Base-by-base conservation (phyloP, 2,329 filamentous ascomycete genomes). In the Beauveria sp. region DNA sequence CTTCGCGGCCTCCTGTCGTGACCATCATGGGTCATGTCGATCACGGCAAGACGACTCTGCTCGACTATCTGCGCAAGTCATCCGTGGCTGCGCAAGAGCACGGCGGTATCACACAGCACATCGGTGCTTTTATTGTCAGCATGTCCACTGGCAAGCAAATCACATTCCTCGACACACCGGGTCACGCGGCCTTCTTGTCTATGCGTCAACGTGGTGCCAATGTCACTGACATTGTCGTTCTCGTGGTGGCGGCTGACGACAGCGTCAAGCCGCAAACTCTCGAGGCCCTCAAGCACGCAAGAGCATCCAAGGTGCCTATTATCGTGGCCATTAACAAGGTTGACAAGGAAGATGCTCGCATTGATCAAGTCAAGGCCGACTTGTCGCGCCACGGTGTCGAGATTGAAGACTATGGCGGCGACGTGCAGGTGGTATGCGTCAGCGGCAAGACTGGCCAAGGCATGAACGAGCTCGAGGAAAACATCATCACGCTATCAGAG, bases 21-120 rank as follows among this genome's bases (percentile, higher is more conserved):
- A 98, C 96, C 0, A 99, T 99, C 70, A 99, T 99, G 96, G 95
- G 95, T 2, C 95, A 99, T 66, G 95, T 99, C 68, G 96, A 99
- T 72, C 95, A 99, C 73, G 95, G 95, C 59, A 99, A 99, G 78
- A 99, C 95, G 0, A 99, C 96, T 0, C 86, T 99, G 47, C 80
- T 99, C 10, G 95, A 99, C 72, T 98, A 88, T 76, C 79, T 99
- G 50, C 89, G 95, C 43, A 96, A 96, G 68, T 95, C 93, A 1
- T 97, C 92, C 7, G 86, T 99, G 49, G 96, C 88, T 47, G 91
- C 91, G 6, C 86, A 89, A 59, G 95, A 99, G 72, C 93, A 97
- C 71, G 95, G 95, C 65, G 95, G 95, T 42, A 99, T 99, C 71
- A 99, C 95, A 0, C 95, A 99, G 73, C 95, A 99, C 70, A 99